These are phyloP conservation scores for Flaveria ramosissima DNA, from an alignment of 129 eudicot genomes.

Conservation along the genomic window DNA sequence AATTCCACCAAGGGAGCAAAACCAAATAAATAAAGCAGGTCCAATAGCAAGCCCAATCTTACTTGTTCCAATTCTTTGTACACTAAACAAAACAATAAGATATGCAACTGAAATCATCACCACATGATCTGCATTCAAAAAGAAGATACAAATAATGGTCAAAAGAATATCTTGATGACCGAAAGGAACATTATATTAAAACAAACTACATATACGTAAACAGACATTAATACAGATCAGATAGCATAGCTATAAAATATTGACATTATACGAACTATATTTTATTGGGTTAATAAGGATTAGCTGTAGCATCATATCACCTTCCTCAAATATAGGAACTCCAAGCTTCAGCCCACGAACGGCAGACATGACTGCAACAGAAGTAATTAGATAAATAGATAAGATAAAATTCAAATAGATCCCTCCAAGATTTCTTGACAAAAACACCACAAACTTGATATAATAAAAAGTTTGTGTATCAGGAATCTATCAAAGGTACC, in stretches of 20 bases:
- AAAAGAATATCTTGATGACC: constrained; percentile 18
- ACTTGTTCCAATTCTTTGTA: constrained; percentile 90
- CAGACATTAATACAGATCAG: constrained; percentile 8
- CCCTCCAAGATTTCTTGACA: constrained; percentile 8
- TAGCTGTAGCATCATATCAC: constrained; percentile 44
- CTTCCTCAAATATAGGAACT: constrained; percentile 58
- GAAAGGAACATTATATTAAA: constrained; percentile 8
- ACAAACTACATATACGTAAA: background rate
- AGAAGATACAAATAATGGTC: constrained; percentile 25
- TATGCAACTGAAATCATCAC: constrained; percentile 89
- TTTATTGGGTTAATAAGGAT: constrained; percentile 17
- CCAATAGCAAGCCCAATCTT: constrained; percentile 92
- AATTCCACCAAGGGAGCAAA: constrained; percentile 83
- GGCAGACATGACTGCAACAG: constrained; percentile 72
- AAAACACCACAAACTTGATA: constrained; percentile 16
- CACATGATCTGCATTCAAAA: constrained; percentile 73
- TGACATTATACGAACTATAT: background rate
- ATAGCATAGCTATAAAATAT: background rate
- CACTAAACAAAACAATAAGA: constrained; percentile 82
- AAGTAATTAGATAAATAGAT: constrained; percentile 12
- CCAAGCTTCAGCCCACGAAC: constrained; percentile 85
- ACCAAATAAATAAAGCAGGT: constrained; percentile 90
- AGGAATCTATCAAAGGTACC: constrained; percentile 3
- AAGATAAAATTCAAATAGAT: constrained; percentile 17
- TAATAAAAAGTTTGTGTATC: constrained; percentile 6